Conservation (phyloP, 2,329 filamentous ascomycete species). For the Fusarium nisikadoi region DNA sequence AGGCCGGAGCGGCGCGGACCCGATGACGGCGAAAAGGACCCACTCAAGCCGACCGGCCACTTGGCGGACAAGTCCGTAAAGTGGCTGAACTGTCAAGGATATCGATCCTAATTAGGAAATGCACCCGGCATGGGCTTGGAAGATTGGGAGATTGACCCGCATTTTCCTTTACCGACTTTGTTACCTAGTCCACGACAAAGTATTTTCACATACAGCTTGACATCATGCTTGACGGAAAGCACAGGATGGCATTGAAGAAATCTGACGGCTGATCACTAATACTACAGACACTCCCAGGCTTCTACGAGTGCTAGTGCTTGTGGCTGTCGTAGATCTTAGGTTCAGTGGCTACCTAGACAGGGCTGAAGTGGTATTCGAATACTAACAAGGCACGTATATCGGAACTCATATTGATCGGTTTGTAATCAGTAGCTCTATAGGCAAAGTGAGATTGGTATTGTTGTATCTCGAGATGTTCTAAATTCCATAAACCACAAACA, state of each 20-base stretch:
- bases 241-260: neutral
- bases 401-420: neutral
- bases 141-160: neutral
- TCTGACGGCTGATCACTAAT: neutral
- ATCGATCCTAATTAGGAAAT: constrained; percentile 20
- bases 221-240: constrained; percentile 1
- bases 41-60: constrained; percentile 26
- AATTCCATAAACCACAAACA: neutral
- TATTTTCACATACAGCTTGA: constrained; percentile 12
- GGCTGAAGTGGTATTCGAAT: neutral
- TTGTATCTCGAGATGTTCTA: neutral
- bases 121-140: neutral
- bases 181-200: constrained; percentile 1
- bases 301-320: neutral
- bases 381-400: neutral
- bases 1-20: constrained; percentile 36
- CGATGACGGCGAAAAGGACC: constrained; percentile 16
- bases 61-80: constrained; percentile 22
- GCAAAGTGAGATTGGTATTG: too few relatives aligned
- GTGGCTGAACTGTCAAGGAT: constrained; percentile 24
- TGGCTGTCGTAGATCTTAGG: neutral
- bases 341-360: neutral
- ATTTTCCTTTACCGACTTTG: constrained; percentile 14
- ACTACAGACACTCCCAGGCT: neutral
- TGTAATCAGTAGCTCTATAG: neutral